Conservation (phyloP, 2,329 filamentous ascomycete genomes). For the Neonectria ditissima region DNA sequence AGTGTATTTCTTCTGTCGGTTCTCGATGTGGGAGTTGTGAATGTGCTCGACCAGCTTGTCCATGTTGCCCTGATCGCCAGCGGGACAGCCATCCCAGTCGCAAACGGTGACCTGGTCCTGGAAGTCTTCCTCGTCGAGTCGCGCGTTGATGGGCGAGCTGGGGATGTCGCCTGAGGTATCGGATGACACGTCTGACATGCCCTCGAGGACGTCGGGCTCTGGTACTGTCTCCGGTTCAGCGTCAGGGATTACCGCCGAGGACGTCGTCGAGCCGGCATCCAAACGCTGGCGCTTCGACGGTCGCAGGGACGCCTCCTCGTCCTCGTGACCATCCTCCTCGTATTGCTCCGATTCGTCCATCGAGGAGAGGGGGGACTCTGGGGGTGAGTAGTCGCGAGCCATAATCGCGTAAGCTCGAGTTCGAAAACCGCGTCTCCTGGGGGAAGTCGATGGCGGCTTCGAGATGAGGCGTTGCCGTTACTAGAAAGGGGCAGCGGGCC, state of each 20-base stretch:
- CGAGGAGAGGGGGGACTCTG: constrained; percentile 62
- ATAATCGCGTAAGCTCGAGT: constrained; percentile 46
- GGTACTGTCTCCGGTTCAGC: constrained; percentile 60
- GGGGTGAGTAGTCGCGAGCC: constrained; percentile 53
- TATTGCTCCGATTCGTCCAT: constrained; percentile 60
- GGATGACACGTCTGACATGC: constrained; percentile 81
- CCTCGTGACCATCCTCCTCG: constrained; percentile 59
- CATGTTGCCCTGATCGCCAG: constrained; percentile 81
- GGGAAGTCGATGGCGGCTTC: constrained; percentile 22
- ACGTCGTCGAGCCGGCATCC: constrained; percentile 58
- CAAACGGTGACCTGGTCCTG: constrained; percentile 83
- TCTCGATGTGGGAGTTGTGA: constrained; percentile 94
- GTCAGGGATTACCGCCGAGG: constrained; percentile 57
- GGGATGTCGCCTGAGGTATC: constrained; percentile 91
- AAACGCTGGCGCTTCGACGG: constrained; percentile 63
- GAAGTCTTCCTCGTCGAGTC: constrained; percentile 79
- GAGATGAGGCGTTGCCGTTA: neutral
- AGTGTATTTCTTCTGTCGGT: constrained; percentile 94
- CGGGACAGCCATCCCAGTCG: constrained; percentile 80
- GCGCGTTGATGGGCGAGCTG: constrained; percentile 74
- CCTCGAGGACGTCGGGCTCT: constrained; percentile 66
- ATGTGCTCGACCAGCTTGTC: constrained; percentile 85
- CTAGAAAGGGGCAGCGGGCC: neutral
- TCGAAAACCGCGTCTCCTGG: constrained; percentile 38
- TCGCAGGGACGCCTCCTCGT: constrained; percentile 55